Percentiles rank a stretch among this genome's conserved stretches.
Conservation (phyloP, 805 yeast genomes). For the Lipomyces mesembrius region DNA sequence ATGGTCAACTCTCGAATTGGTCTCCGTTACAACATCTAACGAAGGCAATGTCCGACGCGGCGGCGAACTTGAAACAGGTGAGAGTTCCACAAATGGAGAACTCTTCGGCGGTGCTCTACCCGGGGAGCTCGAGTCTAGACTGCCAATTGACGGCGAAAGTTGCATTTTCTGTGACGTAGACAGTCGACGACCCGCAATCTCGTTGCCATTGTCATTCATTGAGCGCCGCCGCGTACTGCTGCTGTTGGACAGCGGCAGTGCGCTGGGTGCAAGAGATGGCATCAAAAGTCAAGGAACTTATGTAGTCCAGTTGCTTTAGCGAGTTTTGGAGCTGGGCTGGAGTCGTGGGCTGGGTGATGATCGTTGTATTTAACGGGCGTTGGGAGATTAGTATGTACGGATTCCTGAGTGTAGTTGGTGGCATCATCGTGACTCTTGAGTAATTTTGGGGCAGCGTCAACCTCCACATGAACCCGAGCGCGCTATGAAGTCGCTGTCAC, state of each 20-base stretch:
- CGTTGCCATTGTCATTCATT: neutral
- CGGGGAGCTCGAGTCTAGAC: constrained; percentile 2
- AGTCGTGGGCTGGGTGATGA: neutral
- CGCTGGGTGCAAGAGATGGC: constrained; percentile 9
- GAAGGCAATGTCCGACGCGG: neutral
- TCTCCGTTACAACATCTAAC: neutral
- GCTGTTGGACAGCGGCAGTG: neutral
- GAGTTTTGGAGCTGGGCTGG: neutral
- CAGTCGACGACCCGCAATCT: neutral
- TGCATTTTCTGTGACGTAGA: neutral
- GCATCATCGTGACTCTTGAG: neutral
- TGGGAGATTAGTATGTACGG: neutral
- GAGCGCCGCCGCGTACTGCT: constrained; percentile 3
- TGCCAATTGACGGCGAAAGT: neutral
- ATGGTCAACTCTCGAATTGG: neutral
- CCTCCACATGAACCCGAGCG: neutral
- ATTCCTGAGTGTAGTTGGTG: neutral
- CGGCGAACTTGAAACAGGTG: neutral
- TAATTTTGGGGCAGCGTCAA: neutral
- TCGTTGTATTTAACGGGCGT: neutral
- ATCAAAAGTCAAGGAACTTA: neutral
- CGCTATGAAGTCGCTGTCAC: too few species aligned
- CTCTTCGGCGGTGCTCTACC: neutral
- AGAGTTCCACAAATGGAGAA: neutral
- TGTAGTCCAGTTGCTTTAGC: neutral